Percentiles rank a stretch among this genome's conserved stretches.
phyloP scores from a whole-genome alignment of 768 basidiomycete species.

The Pleurotus giganteus region DNA sequence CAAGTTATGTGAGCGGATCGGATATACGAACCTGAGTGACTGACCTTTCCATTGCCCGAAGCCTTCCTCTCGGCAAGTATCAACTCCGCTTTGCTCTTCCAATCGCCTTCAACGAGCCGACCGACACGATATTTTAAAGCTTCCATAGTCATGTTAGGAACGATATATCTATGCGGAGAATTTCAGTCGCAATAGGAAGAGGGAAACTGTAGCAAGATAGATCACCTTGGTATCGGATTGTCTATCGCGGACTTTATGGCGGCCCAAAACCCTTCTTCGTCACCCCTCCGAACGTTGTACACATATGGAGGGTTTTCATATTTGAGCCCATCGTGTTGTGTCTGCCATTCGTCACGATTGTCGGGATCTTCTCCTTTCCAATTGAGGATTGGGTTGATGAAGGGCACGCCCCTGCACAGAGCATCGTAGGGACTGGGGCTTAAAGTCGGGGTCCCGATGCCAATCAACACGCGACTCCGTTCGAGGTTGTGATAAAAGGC shows the following conservation, averaged over 20 bases:
- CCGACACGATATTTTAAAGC: conserved; percentile 22
- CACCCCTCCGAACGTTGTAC: conserved; percentile 27
- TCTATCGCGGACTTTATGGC: conserved; percentile 24
- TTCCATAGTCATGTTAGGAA: conserved; percentile 27
- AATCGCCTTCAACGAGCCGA: conserved; percentile 28
- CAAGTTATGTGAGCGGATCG: not conserved
- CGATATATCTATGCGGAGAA: conserved; percentile 21
- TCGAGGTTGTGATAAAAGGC: conserved; percentile 23
- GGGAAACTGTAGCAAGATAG: not conserved
- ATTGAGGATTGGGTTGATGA: conserved; percentile 31
- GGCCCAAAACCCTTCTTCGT: conserved; percentile 25
- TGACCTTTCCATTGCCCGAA: conserved; percentile 1
- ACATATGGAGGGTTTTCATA: conserved; percentile 30
- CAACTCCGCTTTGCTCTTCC: conserved; percentile 22
- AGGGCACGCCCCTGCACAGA: conserved; percentile 34
- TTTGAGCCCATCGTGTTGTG: conserved; percentile 29
- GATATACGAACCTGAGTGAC: not conserved
- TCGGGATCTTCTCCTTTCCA: conserved; percentile 26
- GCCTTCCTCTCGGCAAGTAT: not conserved
- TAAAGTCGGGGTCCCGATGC: conserved; percentile 22
- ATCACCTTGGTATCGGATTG: conserved; percentile 28
- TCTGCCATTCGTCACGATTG: conserved; percentile 24
- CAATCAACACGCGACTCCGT: conserved; percentile 26
- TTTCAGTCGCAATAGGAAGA: not conserved
- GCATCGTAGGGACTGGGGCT: conserved; percentile 28